Evolutionary conservation across 108 stramenopile species (phyloP).

Genomic region (Mediolabrus comicus): DNA sequence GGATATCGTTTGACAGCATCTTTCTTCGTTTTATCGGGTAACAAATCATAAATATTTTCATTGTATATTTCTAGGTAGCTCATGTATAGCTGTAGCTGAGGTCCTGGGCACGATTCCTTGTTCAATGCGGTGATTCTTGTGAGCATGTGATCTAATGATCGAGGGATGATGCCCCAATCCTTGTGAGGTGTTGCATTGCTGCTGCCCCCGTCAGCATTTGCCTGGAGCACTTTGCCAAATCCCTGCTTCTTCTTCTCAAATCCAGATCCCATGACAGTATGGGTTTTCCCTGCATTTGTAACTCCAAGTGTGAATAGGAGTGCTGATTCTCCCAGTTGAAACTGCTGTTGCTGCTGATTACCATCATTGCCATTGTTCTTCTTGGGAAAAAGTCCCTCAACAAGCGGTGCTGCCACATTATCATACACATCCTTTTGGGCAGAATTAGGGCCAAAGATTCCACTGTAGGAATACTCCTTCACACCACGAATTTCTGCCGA

Average conservation of each 20-base stretch:
- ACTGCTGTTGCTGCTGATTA: neutral
- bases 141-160: slow-evolving; percentile 74
- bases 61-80: slow-evolving; percentile 98
- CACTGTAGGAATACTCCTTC: slow-evolving; percentile 75
- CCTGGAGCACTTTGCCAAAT: slow-evolving; percentile 1
- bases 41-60: slow-evolving; percentile 93
- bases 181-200: slow-evolving; percentile 12
- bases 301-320: slow-evolving; percentile 97
- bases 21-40: slow-evolving; percentile 48
- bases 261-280: slow-evolving; percentile 91
- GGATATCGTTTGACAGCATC: slow-evolving; percentile 19
- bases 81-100: slow-evolving; percentile 56
- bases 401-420: slow-evolving; percentile 63
- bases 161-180: slow-evolving; percentile 83
- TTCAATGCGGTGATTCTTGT: slow-evolving; percentile 39
- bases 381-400: slow-evolving; percentile 60
- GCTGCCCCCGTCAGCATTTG: slow-evolving; percentile 1
- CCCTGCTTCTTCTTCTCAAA: slow-evolving; percentile 23
- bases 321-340: slow-evolving; percentile 56
- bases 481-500: slow-evolving; percentile 50
- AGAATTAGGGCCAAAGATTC: slow-evolving; percentile 63
- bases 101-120: slow-evolving; percentile 4
- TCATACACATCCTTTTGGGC: slow-evolving; percentile 67
- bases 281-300: slow-evolving; percentile 98
- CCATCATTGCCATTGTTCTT: slow-evolving; percentile 3